These are phyloP conservation scores for Dichotomocladium elegans DNA, from an alignment of 371 early-diverging fungal genomes.

Conservation along the genomic window DNA sequence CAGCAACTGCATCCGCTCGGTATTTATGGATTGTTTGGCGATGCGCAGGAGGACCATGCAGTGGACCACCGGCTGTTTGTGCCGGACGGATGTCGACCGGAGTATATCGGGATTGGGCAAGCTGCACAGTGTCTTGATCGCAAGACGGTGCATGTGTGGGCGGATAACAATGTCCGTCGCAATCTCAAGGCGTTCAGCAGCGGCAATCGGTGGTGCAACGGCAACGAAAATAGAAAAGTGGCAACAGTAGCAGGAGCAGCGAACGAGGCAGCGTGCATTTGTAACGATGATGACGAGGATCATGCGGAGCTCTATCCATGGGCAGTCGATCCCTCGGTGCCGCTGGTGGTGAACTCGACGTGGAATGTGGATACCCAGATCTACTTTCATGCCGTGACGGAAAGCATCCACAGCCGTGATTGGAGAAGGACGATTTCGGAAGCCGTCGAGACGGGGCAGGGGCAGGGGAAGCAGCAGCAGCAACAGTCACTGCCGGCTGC, in stretches of 20 bases:
- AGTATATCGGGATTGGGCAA: constrained; percentile 32
- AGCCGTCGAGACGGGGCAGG: no score
- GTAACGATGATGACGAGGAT: constrained; percentile 26
- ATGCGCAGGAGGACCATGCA: constrained; percentile 24
- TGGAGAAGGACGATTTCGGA: no score
- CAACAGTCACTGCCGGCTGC: constrained; percentile 11
- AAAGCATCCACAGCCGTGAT: constrained; percentile 10
- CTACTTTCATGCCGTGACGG: constrained; percentile 20
- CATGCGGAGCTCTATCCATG: constrained; percentile 18
- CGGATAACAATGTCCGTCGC: constrained; percentile 31
- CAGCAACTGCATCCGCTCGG: constrained; percentile 15
- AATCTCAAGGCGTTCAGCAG: constrained; percentile 32
- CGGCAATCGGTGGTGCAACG: constrained; percentile 31
- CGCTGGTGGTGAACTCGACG: constrained; percentile 23
- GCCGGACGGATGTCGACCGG: constrained; percentile 27
- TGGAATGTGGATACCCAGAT: constrained; percentile 28
- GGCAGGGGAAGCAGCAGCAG: constrained; percentile 2
- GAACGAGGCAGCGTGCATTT: constrained; percentile 10
- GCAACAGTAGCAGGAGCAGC: no score
- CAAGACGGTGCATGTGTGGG: constrained; percentile 36
- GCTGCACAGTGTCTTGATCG: constrained; percentile 27
- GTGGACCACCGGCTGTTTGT: constrained; percentile 25
- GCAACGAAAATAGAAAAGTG: no score
- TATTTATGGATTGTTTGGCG: constrained; percentile 35
- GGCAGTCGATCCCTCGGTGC: constrained; percentile 23